phyloP scores from a whole-genome alignment of 441 rosid genomes.

The Erysimum cheiri region DNA sequence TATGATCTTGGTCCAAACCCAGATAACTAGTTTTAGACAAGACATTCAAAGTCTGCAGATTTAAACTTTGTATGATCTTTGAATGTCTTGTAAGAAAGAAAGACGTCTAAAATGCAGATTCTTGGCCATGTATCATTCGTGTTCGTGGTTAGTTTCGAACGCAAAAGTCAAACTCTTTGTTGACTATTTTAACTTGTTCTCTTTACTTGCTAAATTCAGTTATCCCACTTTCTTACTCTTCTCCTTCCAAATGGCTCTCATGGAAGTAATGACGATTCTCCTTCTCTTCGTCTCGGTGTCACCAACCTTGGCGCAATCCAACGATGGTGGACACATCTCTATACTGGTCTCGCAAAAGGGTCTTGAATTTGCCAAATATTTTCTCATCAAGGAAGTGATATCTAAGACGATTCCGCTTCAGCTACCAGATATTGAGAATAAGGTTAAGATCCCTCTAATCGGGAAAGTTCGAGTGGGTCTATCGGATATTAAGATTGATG shows the following conservation, averaged over 20 bases:
- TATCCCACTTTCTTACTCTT: neutral
- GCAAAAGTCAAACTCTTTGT: slow-evolving; percentile 33
- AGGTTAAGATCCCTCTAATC: slow-evolving; percentile 62
- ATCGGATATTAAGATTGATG: slow-evolving; percentile 55
- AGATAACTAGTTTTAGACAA: neutral
- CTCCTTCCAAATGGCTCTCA: slow-evolving; percentile 42
- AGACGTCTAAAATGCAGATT: slow-evolving; percentile 28
- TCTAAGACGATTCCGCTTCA: slow-evolving; percentile 69
- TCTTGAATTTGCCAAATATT: slow-evolving; percentile 67
- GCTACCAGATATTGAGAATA: slow-evolving; percentile 59
- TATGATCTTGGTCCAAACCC: neutral
- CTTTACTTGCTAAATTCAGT: neutral
- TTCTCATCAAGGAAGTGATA: slow-evolving; percentile 55
- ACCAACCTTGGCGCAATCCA: slow-evolving; percentile 49
- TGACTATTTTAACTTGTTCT: slow-evolving; percentile 26
- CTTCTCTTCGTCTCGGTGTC: slow-evolving; percentile 42
- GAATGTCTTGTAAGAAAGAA: slow-evolving; percentile 38
- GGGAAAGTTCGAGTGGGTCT: slow-evolving; percentile 66
- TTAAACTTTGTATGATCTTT: too few relatives aligned
- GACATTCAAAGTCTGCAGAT: slow-evolving; percentile 15
- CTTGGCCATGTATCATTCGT: slow-evolving; percentile 35
- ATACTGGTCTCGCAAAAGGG: slow-evolving; percentile 58
- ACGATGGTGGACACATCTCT: slow-evolving; percentile 56
- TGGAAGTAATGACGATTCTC: slow-evolving; percentile 36
- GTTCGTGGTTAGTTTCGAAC: slow-evolving; percentile 29